phyloP scores from a whole-genome alignment of 2,329 filamentous ascomycete genomes.

The Cryphonectria parasitica region DNA sequence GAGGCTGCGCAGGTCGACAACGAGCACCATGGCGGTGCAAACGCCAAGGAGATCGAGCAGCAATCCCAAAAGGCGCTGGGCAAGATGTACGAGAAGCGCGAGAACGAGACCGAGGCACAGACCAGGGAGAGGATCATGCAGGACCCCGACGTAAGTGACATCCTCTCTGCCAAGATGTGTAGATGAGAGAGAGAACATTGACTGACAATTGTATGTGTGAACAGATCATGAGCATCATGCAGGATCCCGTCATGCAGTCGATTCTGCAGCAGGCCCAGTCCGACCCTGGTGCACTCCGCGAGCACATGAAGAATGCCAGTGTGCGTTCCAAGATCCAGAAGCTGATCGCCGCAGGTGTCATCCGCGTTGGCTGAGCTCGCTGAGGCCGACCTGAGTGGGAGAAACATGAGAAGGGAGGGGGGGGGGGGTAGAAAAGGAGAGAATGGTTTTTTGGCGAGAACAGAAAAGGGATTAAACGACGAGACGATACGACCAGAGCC shows the following conservation, averaged over 20 bases:
- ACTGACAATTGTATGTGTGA: conserved; percentile 12
- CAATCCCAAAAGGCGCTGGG: conserved; percentile 91
- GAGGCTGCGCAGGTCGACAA: conserved; percentile 79
- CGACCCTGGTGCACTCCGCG: conserved; percentile 87
- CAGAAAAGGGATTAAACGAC: conserved; percentile 18
- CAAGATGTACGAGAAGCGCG: conserved; percentile 86
- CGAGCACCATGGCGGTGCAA: conserved; percentile 70
- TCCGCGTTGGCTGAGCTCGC: conserved; percentile 65
- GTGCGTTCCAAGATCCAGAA: conserved; percentile 93
- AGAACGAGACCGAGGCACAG: conserved; percentile 95
- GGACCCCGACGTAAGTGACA: conserved; percentile 78
- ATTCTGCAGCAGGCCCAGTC: conserved; percentile 96
- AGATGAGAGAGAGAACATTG: background rate
- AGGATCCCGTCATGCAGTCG: conserved; percentile 96
- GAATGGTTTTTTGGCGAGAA: background rate
- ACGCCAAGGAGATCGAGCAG: conserved; percentile 88
- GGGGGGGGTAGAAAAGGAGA: background rate
- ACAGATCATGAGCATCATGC: conserved; percentile 84
- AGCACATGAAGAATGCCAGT: conserved; percentile 93
- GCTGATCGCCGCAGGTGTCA: conserved; percentile 89
- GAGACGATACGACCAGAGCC: conserved; percentile 28
- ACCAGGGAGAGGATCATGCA: conserved; percentile 87
- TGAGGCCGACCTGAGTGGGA: background rate
- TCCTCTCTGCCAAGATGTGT: too few species aligned
- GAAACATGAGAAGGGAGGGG: too few species aligned